Evolutionary conservation across 495 filamentous ascomycete species (phyloP).

Genomic region (Pyrenopolyporus hunteri): DNA sequence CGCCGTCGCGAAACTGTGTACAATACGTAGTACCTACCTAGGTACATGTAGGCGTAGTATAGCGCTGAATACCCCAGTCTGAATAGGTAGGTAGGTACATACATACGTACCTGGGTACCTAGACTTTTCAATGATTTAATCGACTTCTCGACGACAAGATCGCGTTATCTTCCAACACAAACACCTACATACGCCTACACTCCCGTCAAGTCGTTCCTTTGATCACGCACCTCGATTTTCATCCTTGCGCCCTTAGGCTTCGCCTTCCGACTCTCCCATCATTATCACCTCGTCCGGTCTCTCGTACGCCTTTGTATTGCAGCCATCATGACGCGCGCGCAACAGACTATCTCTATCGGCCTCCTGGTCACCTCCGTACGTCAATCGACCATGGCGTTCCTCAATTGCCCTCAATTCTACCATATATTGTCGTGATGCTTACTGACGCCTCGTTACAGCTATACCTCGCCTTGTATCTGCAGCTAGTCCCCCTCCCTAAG

Average conservation of each 20-base stretch:
- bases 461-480: conserved; percentile 85
- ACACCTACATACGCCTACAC: not conserved
- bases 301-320: not conserved
- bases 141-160: not conserved
- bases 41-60: too few relatives aligned
- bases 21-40: not conserved
- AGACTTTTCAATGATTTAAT: not conserved
- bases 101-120: too few relatives aligned
- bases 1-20: too few relatives aligned
- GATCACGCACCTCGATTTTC: not conserved
- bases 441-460: conserved; percentile 57
- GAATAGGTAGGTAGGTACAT: too few relatives aligned
- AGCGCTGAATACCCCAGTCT: too few relatives aligned
- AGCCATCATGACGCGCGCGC: conserved; percentile 83
- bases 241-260: too few relatives aligned
- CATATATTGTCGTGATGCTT: not conserved
- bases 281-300: not conserved
- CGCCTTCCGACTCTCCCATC: too few relatives aligned
- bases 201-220: conserved; percentile 26
- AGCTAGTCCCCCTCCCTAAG: conserved; percentile 81
- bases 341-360: conserved; percentile 86
- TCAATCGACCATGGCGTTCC: not conserved
- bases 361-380: conserved; percentile 85
- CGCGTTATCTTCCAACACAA: not conserved
- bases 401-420: not conserved